Evolutionary conservation across 2,329 filamentous ascomycete genomes (phyloP).

Genomic region (Plectosphaerella sp.): DNA sequence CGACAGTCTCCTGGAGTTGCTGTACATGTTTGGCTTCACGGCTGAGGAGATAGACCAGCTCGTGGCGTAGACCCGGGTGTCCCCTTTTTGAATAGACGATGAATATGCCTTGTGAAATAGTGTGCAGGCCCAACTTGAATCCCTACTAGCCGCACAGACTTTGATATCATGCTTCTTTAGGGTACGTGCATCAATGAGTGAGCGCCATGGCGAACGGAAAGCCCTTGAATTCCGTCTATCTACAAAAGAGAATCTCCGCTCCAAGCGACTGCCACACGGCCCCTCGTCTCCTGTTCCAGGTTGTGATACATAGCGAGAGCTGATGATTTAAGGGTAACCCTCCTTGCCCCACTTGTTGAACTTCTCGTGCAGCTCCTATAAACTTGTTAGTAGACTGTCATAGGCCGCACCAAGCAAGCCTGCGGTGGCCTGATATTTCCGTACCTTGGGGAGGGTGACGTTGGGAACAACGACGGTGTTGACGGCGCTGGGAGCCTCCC

Average conservation of each 20-base stretch:
- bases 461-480: conserved; percentile 93
- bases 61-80: conserved; percentile 17
- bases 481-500: conserved; percentile 89
- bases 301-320: not conserved
- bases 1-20: conserved; percentile 63
- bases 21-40: conserved; percentile 71
- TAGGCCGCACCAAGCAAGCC: not conserved
- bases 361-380: conserved; percentile 83
- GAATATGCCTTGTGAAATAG: not conserved
- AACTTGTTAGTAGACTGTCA: conserved; percentile 7
- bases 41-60: conserved; percentile 56
- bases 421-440: too few species aligned
- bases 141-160: not conserved
- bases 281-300: conserved; percentile 1
- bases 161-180: not conserved
- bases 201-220: too few species aligned
- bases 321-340: conserved; percentile 59
- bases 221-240: conserved; percentile 9
- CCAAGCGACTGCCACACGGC: not conserved
- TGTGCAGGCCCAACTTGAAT: not conserved
- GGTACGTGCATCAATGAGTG: too few species aligned
- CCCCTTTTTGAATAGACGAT: not conserved
- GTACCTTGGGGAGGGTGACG: conserved; percentile 85
- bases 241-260: conserved; percentile 10
- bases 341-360: conserved; percentile 99